A percentile compares a stretch with the other conserved stretches of the same genome.
Evolutionary conservation across 805 yeast species (phyloP).

Genomic region (Candida incommunis): DNA sequence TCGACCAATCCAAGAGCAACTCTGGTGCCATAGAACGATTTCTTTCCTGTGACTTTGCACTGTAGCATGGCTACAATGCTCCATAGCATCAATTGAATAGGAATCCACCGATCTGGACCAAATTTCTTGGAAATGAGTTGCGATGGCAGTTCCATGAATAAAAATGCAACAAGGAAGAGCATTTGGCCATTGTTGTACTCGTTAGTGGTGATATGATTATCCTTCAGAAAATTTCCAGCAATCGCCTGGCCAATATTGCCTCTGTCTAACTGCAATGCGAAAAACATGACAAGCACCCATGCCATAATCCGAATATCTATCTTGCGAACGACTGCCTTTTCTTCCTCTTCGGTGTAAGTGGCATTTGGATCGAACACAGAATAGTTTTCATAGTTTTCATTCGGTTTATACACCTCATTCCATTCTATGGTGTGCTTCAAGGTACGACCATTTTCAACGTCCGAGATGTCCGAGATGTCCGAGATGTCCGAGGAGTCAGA

Average conservation of each 20-base stretch:
- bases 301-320: conserved; percentile 42
- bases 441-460: too few relatives aligned
- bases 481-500: too few relatives aligned
- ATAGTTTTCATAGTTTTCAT: conserved; percentile 37
- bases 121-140: conserved; percentile 48
- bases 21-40: conserved; percentile 33
- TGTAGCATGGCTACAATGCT: conserved; percentile 41
- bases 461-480: too few relatives aligned
- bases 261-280: conserved; percentile 45
- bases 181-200: conserved; percentile 50
- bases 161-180: conserved; percentile 38
- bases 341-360: conserved; percentile 41
- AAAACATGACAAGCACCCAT: conserved; percentile 46
- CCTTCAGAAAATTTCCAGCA: conserved; percentile 40
- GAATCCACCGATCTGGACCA: conserved; percentile 56
- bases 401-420: not conserved
- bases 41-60: conserved; percentile 27
- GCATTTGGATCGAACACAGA: conserved; percentile 42
- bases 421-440: too few relatives aligned
- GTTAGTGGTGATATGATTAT: conserved; percentile 37
- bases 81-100: conserved; percentile 45
- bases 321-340: conserved; percentile 32
- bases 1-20: conserved; percentile 43
- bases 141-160: conserved; percentile 52
- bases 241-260: conserved; percentile 43